A percentile compares a stretch with the other conserved stretches of the same genome.
These are phyloP conservation scores for Geranium incanum DNA, from an alignment of 441 rosid genomes.

Conservation along the genomic window DNA sequence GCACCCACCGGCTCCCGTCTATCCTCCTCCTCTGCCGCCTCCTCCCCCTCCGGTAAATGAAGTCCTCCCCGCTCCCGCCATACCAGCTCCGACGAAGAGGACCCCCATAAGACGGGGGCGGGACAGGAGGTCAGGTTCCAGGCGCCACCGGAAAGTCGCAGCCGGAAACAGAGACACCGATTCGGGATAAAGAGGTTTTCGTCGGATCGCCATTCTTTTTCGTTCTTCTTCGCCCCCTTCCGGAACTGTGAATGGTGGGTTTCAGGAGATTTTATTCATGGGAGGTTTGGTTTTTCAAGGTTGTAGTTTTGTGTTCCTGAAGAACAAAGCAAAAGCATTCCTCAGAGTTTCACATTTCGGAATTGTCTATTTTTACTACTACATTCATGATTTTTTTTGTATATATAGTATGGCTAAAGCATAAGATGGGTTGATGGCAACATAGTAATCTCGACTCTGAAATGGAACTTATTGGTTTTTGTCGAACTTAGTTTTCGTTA, in stretches of 20 bases:
- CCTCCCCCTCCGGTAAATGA: conserved; percentile 17
- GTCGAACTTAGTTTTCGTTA: background rate
- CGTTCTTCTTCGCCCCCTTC: conserved; percentile 14
- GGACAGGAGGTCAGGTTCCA: conserved; percentile 47
- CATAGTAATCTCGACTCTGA: background rate
- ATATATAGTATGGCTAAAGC: conserved; percentile 25
- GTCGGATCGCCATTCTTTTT: conserved; percentile 30
- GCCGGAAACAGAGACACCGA: conserved; percentile 37
- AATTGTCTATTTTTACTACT: background rate
- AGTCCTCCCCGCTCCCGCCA: conserved; percentile 24
- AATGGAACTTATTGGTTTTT: too few species aligned
- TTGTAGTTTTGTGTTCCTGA: conserved; percentile 18
- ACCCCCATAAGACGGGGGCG: conserved; percentile 42
- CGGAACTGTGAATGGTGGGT: conserved; percentile 24
- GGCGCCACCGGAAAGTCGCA: conserved; percentile 64
- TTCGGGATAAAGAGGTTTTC: conserved; percentile 23
- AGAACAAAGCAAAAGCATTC: conserved; percentile 18
- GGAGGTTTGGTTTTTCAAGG: conserved; percentile 2
- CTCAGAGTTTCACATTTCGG: conserved; percentile 5
- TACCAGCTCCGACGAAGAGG: conserved; percentile 26
- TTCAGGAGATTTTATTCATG: conserved; percentile 22
- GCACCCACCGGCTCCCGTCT: conserved; percentile 32
- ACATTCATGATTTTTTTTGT: conserved; percentile 30
- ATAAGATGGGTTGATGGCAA: background rate
- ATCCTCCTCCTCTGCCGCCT: conserved; percentile 36